Base-by-base conservation (phyloP, 495 filamentous ascomycete species). In the Massariosphaeria phaeospora region DNA sequence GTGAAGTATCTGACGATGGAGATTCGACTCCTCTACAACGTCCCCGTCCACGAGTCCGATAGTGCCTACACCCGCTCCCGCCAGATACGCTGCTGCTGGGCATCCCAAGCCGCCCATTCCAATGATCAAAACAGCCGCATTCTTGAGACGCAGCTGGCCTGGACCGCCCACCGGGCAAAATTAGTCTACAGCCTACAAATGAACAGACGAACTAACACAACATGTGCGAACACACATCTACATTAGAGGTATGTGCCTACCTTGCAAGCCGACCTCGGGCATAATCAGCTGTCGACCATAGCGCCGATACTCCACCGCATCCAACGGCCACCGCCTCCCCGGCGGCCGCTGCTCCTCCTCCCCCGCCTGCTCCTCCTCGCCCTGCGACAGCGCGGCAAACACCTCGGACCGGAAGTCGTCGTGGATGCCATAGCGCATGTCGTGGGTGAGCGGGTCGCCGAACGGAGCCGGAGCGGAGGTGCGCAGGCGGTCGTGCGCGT, bases 231-330 rank as follows among this genome's bases (percentile, higher is more conserved):
- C n/a, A n/a, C n/a, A n/a, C n/a, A n/a, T n/a, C n/a, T n/a, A n/a
- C n/a, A n/a, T n/a, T n/a, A n/a, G n/a, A n/a, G n/a, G n/a, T n/a
- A n/a, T n/a, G n/a, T n/a, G n/a, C n/a, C 25, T 55, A 85, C 88
- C 89, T 67, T 82, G 74, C 23, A 95, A 75, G 2, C 91, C 91
- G 53, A 98, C 76, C 52, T 86, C 81, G 0, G 89, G 84, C 31
- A 98, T 78, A 38, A 96, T 91, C 74, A 98, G 85, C 69, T 98
- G 93, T 34, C 93, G 76, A 3, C 89, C 89, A 73, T 98, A 98
- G 44, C 90, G 79, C 57, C 75, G 76, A 63, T 95, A 91, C 65
- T 94, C 89, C 26, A 84, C 77, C 23, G 67, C 69, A 0, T 69
- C 66, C 8, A 91, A 69, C 0, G 83, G 83, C 85, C 84, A 86